Evolutionary conservation across 2,329 filamentous ascomycete species (phyloP).

Genomic region (Leptographium wingfieldii): DNA sequence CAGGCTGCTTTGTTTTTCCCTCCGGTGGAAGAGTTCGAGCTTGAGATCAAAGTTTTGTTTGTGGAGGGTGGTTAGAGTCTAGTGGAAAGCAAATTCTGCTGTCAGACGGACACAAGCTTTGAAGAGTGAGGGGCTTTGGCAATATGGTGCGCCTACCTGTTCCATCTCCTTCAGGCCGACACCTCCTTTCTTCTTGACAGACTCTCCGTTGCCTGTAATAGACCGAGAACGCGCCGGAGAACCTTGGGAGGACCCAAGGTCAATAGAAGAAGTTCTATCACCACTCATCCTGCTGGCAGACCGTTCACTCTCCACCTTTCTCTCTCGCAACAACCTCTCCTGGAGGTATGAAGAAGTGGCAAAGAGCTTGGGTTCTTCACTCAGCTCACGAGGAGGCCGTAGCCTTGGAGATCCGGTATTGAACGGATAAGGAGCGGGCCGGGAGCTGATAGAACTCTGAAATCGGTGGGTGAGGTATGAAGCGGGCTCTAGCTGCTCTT

Average conservation of each 20-base stretch:
- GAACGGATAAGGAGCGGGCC: conserved; percentile 5
- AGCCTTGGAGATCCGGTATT: conserved; percentile 5
- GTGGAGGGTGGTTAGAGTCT: conserved; percentile 55
- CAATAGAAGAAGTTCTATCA: conserved; percentile 25
- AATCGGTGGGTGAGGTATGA: conserved; percentile 8
- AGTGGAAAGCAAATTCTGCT: background rate
- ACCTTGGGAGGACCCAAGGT: conserved; percentile 24
- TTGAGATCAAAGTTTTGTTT: conserved; percentile 72
- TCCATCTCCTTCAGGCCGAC: conserved; percentile 58
- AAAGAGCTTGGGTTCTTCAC: conserved; percentile 25
- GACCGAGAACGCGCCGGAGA: conserved; percentile 32
- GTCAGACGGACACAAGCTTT: background rate
- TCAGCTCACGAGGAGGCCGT: conserved; percentile 11
- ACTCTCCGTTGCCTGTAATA: conserved; percentile 25
- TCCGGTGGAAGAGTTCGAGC: conserved; percentile 56
- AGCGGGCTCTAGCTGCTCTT: background rate
- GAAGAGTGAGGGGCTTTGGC: background rate
- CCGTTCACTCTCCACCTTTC: conserved; percentile 35
- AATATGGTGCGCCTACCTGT: conserved; percentile 30
- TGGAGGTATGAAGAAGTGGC: conserved; percentile 40
- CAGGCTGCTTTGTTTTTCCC: conserved; percentile 47
- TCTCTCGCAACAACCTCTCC: conserved; percentile 39
- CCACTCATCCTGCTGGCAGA: conserved; percentile 23
- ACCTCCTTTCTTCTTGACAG: conserved; percentile 35
- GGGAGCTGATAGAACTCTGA: conserved; percentile 2